Base-by-base conservation (phyloP, 2,329 filamentous ascomycete genomes). In the Bipolaris sorokiniana region DNA sequence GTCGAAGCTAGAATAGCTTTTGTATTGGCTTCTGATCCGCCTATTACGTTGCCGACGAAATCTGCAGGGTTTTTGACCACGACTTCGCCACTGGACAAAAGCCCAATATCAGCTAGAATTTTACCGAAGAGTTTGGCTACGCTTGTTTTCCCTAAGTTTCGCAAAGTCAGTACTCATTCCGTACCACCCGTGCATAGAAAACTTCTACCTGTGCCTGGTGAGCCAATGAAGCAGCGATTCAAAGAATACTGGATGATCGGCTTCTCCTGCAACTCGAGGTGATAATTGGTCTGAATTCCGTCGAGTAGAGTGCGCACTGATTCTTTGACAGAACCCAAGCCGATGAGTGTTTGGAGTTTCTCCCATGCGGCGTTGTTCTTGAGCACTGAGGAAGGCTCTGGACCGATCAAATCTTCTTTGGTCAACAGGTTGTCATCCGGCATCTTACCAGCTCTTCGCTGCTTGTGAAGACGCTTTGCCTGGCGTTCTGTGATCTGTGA, bases 161-260 rank as follows among this genome's bases (percentile, higher is more conserved):
- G n/a, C 6, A 50, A 49, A 41, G 37, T 50, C 23, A 50, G 48
- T 33, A 5, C n/a, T 16, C 26, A 16, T 31, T 16, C 18, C 4
- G 13, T 0, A 88, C 11, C 33, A 6, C 10, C 4, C 7, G 15
- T 7, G 20, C n/a, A n/a, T 13, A 10, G 33, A 88, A 0, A 90
- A 5, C 28, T 92, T 65, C 92, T 93, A 0, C 90, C 90, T 0
- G 90, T 93, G 0, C 90, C 90, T 0, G 90, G 90, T 1, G 81
- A 84, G 0, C 90, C 90, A 0, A 92, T 69, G 53, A 93, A 91
- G 1, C 91, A 84, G 7, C 82, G 80, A 69, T 92, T 92, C 0
- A 92, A 78, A 0, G 82, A 85, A 49, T 86, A 86, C 50, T 87
- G 76, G 0, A 92, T 76, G 0, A 81, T 69, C 0, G 82, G 80